phyloP scores from a whole-genome alignment of 345 rosid species.

The Excoecaria agallocha region DNA sequence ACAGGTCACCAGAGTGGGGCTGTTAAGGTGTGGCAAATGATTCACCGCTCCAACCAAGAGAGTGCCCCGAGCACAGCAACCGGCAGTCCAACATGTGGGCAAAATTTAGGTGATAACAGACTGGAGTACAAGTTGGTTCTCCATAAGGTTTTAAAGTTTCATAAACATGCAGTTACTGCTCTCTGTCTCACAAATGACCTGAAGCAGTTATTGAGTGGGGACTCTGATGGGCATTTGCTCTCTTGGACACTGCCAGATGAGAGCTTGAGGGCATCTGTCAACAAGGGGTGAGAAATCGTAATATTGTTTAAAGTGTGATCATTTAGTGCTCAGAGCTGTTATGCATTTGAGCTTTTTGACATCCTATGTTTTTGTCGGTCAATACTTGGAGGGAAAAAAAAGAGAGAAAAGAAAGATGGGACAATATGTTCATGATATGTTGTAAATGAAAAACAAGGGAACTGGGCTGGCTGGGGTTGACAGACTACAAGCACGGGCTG shows the following conservation, averaged over 20 bases:
- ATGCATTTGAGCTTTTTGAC: conserved; percentile 12
- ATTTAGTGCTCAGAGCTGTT: conserved; percentile 20
- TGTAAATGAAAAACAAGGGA: conserved; percentile 17
- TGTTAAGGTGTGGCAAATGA: conserved; percentile 93
- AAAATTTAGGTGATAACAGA: conserved; percentile 54
- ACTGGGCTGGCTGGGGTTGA: conserved; percentile 35
- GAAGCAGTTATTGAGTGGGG: conserved; percentile 95
- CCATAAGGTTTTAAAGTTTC: conserved; percentile 78
- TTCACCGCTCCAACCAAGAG: conserved; percentile 62
- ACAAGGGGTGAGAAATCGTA: conserved; percentile 42
- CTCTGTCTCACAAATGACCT: conserved; percentile 71
- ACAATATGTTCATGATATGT: conserved; percentile 10
- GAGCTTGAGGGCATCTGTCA: conserved; percentile 57
- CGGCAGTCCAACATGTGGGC: conserved; percentile 48
- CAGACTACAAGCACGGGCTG: conserved; percentile 2
- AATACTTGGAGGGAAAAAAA: not conserved
- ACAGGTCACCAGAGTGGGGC: conserved; percentile 99
- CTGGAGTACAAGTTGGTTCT: conserved; percentile 86
- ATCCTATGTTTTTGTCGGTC: conserved; percentile 22
- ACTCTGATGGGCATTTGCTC: conserved; percentile 74
- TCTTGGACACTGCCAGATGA: conserved; percentile 98
- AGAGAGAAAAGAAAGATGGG: not conserved
- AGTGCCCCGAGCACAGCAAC: conserved; percentile 44
- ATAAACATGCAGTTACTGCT: conserved; percentile 85
- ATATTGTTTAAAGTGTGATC: not conserved